Conservation (phyloP, 139 green algal species). For the Astrephomene gubernaculifera region DNA sequence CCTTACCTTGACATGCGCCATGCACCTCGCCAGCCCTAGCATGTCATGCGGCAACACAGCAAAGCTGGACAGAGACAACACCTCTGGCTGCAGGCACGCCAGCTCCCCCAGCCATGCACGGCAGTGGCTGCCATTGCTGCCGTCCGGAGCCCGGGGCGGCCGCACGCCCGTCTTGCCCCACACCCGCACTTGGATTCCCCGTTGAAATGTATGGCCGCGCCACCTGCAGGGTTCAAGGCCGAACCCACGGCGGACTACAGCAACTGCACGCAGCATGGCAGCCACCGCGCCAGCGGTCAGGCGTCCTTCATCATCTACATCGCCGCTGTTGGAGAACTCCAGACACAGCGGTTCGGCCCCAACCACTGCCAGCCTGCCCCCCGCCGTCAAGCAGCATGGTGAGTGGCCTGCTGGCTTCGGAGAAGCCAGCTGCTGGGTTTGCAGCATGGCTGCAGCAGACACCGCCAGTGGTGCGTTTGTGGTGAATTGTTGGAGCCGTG, state of each 20-base stretch:
- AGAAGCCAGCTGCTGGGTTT: background rate
- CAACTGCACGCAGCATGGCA: background rate
- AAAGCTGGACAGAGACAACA: background rate
- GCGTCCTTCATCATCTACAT: no score
- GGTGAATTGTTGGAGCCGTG: background rate
- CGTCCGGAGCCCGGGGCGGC: no score
- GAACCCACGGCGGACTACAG: no score
- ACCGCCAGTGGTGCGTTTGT: background rate
- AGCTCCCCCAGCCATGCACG: background rate
- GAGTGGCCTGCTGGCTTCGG: no score
- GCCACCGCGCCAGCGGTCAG: background rate
- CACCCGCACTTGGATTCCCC: no score
- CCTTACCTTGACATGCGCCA: background rate
- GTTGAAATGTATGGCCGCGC: no score
- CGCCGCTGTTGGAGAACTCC: background rate
- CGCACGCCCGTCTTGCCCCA: no score
- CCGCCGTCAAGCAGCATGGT: background rate
- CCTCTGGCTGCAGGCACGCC: background rate
- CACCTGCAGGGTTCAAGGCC: no score
- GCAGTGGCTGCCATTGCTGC: no score
- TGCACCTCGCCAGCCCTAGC: background rate
- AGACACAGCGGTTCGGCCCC: background rate
- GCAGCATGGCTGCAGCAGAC: background rate
- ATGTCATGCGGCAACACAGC: background rate
- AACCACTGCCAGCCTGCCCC: background rate